Base-by-base conservation (phyloP, 2,329 filamentous ascomycete species). In the Fusarium cyanostomum region DNA sequence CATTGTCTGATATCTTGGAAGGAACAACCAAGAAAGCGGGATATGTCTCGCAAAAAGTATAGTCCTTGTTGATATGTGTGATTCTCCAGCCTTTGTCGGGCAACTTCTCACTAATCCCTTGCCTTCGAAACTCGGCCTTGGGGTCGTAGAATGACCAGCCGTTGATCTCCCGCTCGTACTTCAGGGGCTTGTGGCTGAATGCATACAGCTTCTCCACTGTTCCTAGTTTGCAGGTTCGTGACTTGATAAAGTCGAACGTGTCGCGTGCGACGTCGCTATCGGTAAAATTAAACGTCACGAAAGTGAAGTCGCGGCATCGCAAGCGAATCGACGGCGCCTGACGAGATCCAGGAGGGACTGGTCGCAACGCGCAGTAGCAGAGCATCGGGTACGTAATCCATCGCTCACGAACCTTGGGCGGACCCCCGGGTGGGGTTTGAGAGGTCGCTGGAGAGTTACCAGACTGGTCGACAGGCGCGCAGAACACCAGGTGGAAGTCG, bases 381-480 rank as follows among this genome's bases (percentile, higher is more conserved):
- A 99, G 92, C 78, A 98, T 94, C 21, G 94, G 94, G 77, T 94
- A 99, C 13, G 95, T 94, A 52, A 98, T 92, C 92, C 94, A 99
- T 73, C 91, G 86, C 77, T 97, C 92, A 73, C 88, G 78, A 46
- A 71, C 70, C 60, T 73, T 78, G 5, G 75, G 73, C 11, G 74
- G 72, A 12, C 66, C 27, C 15, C 62, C 54, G n/a, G 63, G 46
- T 10, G 60, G 37, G 26, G 72, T 65, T 43, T 58, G 38, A 11
- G 60, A 35, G 18, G 45, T 35, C 9, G 48, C n/a, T 18, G 68
- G 28, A 13, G 72, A 52, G 48, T 43, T 59, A 33, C 43, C 56
- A 53, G 67, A 69, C 64, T 72, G 74, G 42, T 73, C 77, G 44
- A 71, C 73, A 37, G 78, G 81, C 37, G 76, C 81, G 64, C 76